A percentile compares a stretch with the other conserved stretches of the same genome.
Conservation (phyloP, 768 basidiomycete genomes). For the Mycena amicta region DNA sequence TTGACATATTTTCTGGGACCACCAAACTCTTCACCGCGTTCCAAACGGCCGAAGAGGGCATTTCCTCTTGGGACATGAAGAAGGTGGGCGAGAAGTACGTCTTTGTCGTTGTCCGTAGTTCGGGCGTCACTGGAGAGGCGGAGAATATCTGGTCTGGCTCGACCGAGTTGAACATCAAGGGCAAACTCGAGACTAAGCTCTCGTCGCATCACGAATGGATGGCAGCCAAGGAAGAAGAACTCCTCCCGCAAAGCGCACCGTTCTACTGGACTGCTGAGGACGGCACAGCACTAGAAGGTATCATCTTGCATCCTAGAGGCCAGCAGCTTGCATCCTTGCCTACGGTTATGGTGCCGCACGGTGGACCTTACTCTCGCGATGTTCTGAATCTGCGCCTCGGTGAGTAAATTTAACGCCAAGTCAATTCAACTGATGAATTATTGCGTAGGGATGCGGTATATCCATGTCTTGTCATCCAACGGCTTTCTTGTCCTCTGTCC, state of each 20-base stretch:
- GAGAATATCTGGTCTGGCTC: slow-evolving; percentile 18
- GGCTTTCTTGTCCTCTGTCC: slow-evolving; percentile 19
- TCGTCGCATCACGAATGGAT: slow-evolving; percentile 21
- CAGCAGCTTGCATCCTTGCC: slow-evolving; percentile 1
- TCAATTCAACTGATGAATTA: not conserved
- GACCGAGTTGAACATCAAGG: slow-evolving; percentile 1
- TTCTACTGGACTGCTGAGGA: slow-evolving; percentile 18
- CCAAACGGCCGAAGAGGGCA: slow-evolving; percentile 14
- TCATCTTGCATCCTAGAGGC: slow-evolving; percentile 13
- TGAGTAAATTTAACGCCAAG: not conserved
- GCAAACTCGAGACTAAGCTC: slow-evolving; percentile 11
- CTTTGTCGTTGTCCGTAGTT: slow-evolving; percentile 15
- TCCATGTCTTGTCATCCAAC: slow-evolving; percentile 10
- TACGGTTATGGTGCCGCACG: slow-evolving; percentile 17
- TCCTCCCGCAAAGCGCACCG: slow-evolving; percentile 14
- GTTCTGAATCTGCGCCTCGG: slow-evolving; percentile 4
- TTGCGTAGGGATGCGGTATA: slow-evolving; percentile 1
- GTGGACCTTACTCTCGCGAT: slow-evolving; percentile 18
- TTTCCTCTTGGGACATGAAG: slow-evolving; percentile 16
- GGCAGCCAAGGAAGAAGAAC: slow-evolving; percentile 5
- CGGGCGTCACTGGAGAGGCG: slow-evolving; percentile 15
- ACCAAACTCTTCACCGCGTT: slow-evolving; percentile 5
- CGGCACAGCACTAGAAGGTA: slow-evolving; percentile 13
- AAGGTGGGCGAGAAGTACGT: slow-evolving; percentile 8
- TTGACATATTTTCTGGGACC: slow-evolving; percentile 7